These are phyloP conservation scores for Adenanthera pavonina DNA, from an alignment of 306 rosid genomes.

Conservation along the genomic window DNA sequence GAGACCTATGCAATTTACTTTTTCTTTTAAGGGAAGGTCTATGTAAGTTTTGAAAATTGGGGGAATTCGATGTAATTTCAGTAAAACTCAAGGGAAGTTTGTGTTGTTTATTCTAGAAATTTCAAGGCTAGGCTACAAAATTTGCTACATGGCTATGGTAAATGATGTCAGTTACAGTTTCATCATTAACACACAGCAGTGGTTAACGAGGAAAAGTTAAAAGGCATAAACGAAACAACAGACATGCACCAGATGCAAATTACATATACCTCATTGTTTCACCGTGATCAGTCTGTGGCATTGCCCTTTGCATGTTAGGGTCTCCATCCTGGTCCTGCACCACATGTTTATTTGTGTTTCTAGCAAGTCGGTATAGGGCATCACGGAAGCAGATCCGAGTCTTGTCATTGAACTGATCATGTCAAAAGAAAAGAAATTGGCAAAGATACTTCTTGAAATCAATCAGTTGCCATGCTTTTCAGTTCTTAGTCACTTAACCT, in stretches of 20 bases:
- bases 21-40: no score
- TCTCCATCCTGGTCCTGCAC: constrained; percentile 41
- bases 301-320: constrained; percentile 33
- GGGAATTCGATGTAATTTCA: no score
- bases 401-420: constrained; percentile 58
- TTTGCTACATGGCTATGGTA: background rate
- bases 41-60: no score
- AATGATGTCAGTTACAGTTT: background rate
- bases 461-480: background rate
- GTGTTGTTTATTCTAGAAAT: no score
- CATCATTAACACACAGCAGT: constrained; percentile 5
- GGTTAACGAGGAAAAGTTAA: no score
- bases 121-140: background rate
- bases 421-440: constrained; percentile 25
- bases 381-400: constrained; percentile 77
- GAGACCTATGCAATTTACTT: no score
- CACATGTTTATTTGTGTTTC: constrained; percentile 46
- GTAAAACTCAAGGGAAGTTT: no score
- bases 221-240: constrained; percentile 22
- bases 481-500: constrained; percentile 48
- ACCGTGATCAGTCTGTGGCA: constrained; percentile 36
- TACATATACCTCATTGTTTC: constrained; percentile 56
- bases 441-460: constrained; percentile 12
- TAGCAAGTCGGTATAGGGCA: constrained; percentile 80
- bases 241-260: constrained; percentile 18